These are phyloP conservation scores for Gracilaria vermiculophylla DNA, from an alignment of 23 red algal genomes.

Conservation along the genomic window DNA sequence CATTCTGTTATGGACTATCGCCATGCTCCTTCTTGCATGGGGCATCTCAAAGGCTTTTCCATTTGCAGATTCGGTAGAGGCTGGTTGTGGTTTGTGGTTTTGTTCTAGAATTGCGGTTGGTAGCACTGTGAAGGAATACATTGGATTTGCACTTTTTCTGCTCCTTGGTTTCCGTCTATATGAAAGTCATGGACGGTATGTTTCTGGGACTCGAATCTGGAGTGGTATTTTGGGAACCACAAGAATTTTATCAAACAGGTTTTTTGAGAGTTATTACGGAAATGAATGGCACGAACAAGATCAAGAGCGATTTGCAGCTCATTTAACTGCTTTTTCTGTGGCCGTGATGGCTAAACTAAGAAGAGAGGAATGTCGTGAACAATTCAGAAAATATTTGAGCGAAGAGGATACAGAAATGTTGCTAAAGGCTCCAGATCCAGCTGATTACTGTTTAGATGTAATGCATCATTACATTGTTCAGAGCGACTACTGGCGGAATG, in stretches of 20 bases:
- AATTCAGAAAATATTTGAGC: background rate
- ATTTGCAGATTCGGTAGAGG: background rate
- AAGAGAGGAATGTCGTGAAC: background rate
- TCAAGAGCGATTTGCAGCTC: slow-evolving; percentile 13
- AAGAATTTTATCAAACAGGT: background rate
- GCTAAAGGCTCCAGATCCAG: background rate
- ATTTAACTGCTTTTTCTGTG: slow-evolving; percentile 24
- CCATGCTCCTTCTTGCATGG: background rate
- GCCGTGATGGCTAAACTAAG: background rate
- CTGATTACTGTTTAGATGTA: slow-evolving; percentile 40
- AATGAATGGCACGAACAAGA: slow-evolving; percentile 7
- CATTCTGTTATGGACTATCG: background rate
- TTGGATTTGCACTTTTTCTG: slow-evolving; percentile 55
- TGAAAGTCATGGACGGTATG: slow-evolving; percentile 39
- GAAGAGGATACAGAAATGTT: slow-evolving; percentile 6
- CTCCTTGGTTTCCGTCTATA: slow-evolving; percentile 41
- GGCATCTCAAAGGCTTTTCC: background rate
- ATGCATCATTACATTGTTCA: background rate
- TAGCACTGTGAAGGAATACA: slow-evolving; percentile 33
- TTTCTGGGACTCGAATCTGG: slow-evolving; percentile 1
- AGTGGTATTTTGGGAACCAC: background rate
- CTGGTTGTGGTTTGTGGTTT: background rate
- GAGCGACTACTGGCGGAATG: background rate
- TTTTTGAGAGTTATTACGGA: background rate
- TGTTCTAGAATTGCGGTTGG: slow-evolving; percentile 22